Conservation (phyloP, 495 filamentous ascomycete genomes). For the Aspergillus haitiensis region DNA sequence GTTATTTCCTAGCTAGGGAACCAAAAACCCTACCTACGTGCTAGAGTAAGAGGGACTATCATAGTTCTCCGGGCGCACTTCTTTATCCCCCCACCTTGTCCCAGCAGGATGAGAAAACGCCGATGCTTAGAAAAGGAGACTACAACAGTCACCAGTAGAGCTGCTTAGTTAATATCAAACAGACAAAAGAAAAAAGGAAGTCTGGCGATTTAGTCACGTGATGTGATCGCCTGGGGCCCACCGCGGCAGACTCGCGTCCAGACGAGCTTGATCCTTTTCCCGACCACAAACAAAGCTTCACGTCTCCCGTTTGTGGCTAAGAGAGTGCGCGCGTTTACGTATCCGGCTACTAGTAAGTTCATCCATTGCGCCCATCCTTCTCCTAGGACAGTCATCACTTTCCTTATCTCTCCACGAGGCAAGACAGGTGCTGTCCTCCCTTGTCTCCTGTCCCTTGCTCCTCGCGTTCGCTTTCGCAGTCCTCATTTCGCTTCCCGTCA, state of each 20-base stretch:
- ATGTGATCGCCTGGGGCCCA: conserved; percentile 12
- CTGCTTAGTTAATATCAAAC: no score
- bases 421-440: neutral
- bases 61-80: no score
- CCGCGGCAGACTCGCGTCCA: conserved; percentile 11
- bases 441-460: neutral
- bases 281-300: conserved; percentile 20
- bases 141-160: no score
- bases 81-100: no score
- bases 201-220: conserved; percentile 1
- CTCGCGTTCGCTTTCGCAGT: conserved; percentile 1
- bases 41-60: no score
- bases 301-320: neutral
- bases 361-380: neutral
- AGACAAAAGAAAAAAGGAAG: no score
- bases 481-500: conserved; percentile 2
- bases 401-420: neutral
- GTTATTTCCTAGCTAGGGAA: no score
- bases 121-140: no score
- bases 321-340: neutral
- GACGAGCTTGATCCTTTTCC: conserved; percentile 10
- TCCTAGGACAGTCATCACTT: neutral
- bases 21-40: no score
- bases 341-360: neutral
- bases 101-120: no score